Conservation (phyloP, 305 asterid species). For the Ilex paraguariensis region DNA sequence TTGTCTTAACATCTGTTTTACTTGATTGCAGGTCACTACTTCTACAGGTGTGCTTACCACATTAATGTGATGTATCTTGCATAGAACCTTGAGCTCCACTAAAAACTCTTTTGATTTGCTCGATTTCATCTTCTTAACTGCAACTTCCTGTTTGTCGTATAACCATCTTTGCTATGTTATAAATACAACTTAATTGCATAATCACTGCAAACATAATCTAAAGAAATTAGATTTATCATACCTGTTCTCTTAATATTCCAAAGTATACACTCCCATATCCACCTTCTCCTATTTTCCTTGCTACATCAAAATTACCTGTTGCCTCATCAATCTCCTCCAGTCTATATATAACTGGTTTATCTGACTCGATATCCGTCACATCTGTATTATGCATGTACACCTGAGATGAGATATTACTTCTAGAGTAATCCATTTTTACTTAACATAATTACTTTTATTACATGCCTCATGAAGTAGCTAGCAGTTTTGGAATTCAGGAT, state of each 20-base stretch:
- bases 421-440: too few species aligned
- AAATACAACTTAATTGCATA: too few species aligned
- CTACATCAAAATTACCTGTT: constrained; percentile 59
- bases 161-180: too few species aligned
- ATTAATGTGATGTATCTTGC: constrained; percentile 88
- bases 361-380: constrained; percentile 60
- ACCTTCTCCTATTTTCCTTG: constrained; percentile 70
- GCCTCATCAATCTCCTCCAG: constrained; percentile 74
- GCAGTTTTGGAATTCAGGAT: too few species aligned
- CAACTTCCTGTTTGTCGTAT: constrained; percentile 50
- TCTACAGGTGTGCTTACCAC: constrained; percentile 47
- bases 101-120: constrained; percentile 78
- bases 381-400: constrained; percentile 23
- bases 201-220: too few species aligned
- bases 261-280: constrained; percentile 82
- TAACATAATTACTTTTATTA: too few species aligned
- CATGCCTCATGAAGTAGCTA: too few species aligned
- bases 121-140: constrained; percentile 89
- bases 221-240: constrained; percentile 5
- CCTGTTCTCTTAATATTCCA: constrained; percentile 64
- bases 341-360: constrained; percentile 50
- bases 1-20: not conserved
- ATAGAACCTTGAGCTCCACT: constrained; percentile 75
- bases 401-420: too few species aligned
- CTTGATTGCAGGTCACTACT: too few species aligned